Evolutionary conservation across 805 yeast genomes (phyloP).

Genomic region (Millerago galiae): DNA sequence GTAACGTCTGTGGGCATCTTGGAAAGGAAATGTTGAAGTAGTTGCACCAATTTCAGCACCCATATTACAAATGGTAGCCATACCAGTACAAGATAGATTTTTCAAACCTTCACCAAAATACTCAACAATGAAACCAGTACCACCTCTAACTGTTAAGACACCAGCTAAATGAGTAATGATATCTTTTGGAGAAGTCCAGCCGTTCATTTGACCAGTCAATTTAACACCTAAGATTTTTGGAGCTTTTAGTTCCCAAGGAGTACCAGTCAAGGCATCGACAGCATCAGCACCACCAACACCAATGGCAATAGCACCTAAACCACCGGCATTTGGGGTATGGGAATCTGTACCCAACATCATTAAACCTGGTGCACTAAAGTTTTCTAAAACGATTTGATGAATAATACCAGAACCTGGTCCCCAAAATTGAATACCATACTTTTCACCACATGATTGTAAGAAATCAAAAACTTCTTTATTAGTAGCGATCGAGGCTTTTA

Average conservation of each 20-base stretch:
- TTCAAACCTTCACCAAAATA: slow-evolving; percentile 95
- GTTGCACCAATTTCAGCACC: slow-evolving; percentile 99
- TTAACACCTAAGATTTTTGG: slow-evolving; percentile 93
- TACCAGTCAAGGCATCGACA: slow-evolving; percentile 93
- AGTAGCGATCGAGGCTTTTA: slow-evolving; percentile 71
- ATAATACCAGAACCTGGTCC: slow-evolving; percentile 99
- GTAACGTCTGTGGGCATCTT: slow-evolving; percentile 71
- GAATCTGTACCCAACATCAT: slow-evolving; percentile 98
- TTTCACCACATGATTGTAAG: slow-evolving; percentile 85
- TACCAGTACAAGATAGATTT: slow-evolving; percentile 90
- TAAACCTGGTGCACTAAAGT: slow-evolving; percentile 93
- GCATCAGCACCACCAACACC: slow-evolving; percentile 99
- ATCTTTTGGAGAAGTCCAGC: slow-evolving; percentile 98
- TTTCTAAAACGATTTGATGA: slow-evolving; percentile 95
- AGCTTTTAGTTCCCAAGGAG: slow-evolving; percentile 98
- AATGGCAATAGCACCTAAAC: slow-evolving; percentile 95
- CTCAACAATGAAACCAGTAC: slow-evolving; percentile 94
- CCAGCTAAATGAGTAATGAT: slow-evolving; percentile 93
- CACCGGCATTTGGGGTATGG: slow-evolving; percentile 99
- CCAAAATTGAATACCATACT: slow-evolving; percentile 98
- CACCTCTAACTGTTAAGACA: slow-evolving; percentile 90
- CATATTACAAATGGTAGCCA: slow-evolving; percentile 99
- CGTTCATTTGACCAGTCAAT: slow-evolving; percentile 79
- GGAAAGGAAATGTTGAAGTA: slow-evolving; percentile 95
- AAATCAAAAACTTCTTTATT: slow-evolving; percentile 96